Conservation (phyloP, 2,329 filamentous ascomycete species). For the Diaporthe capsici region DNA sequence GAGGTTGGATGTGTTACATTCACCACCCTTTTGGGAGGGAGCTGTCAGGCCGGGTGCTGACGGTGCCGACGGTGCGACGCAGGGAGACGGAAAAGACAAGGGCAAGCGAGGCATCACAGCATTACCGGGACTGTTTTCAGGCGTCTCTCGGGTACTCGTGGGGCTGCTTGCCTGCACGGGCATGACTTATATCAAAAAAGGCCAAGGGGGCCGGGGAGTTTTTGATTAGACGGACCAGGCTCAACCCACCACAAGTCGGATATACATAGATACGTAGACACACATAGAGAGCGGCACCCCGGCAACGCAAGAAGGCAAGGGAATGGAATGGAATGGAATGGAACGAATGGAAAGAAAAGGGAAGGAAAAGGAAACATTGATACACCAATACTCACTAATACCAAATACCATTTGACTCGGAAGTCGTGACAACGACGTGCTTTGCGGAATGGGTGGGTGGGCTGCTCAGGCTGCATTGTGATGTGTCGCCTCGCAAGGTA, state of each 20-base stretch:
- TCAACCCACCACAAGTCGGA: background rate
- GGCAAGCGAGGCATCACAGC: background rate
- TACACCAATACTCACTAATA: background rate
- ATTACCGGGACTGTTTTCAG: background rate
- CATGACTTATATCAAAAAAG: background rate
- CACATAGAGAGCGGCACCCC: background rate
- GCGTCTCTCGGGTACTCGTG: background rate
- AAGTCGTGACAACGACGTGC: background rate
- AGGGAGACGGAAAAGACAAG: background rate
- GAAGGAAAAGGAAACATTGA: background rate
- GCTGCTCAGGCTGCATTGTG: background rate
- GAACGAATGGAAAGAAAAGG: background rate
- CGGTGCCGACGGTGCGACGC: background rate
- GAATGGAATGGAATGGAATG: background rate
- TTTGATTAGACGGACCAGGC: background rate
- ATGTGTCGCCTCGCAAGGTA: conserved; percentile 13
- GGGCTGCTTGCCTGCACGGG: background rate
- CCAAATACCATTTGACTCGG: background rate
- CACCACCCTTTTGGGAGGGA: background rate
- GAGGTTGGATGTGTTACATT: background rate
- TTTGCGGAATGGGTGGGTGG: background rate
- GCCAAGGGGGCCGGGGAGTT: background rate
- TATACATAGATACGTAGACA: background rate
- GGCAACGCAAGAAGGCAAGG: background rate
- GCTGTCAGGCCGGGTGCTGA: background rate